These are phyloP conservation scores for Murraya paniculata DNA, from an alignment of 345 rosid genomes.

Conservation along the genomic window DNA sequence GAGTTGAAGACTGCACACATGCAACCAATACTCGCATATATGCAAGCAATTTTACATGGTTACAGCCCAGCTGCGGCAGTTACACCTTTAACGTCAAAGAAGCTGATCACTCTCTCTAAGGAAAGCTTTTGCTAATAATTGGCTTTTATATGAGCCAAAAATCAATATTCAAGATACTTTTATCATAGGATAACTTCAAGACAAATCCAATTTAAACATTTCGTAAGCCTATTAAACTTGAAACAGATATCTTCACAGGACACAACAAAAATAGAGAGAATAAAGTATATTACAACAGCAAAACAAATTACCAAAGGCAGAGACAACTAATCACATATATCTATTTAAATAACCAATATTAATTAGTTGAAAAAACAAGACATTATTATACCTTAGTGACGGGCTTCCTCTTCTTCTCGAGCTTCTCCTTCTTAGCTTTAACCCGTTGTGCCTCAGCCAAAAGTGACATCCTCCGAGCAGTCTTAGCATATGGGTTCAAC, in stretches of 20 bases:
- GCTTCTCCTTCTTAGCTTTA: slow-evolving; percentile 96
- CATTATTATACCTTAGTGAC: slow-evolving; percentile 60
- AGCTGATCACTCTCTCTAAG: too few species aligned
- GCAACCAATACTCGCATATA: too few species aligned
- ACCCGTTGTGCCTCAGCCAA: slow-evolving; percentile 92
- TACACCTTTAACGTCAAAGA: too few species aligned
- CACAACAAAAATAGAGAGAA: too few species aligned
- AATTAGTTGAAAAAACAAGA: neutral
- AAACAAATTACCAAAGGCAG: neutral
- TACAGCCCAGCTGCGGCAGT: too few species aligned
- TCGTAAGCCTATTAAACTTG: neutral
- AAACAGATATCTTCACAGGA: too few species aligned
- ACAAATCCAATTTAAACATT: too few species aligned
- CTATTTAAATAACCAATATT: neutral
- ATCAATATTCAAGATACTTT: neutral
- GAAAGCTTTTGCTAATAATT: too few species aligned
- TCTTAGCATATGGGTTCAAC: slow-evolving; percentile 93
- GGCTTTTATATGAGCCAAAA: too few species aligned
- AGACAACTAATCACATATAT: neutral
- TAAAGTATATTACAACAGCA: neutral
- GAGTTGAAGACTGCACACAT: too few species aligned
- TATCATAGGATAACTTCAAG: too few species aligned
- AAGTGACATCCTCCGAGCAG: slow-evolving; percentile 91
- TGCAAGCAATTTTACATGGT: too few species aligned
- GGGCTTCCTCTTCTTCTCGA: slow-evolving; percentile 76